Percentiles rank a stretch among this genome's conserved stretches.
phyloP scores from a whole-genome alignment of 257 asterid genomes.

The Jaltomata sinuosa region DNA sequence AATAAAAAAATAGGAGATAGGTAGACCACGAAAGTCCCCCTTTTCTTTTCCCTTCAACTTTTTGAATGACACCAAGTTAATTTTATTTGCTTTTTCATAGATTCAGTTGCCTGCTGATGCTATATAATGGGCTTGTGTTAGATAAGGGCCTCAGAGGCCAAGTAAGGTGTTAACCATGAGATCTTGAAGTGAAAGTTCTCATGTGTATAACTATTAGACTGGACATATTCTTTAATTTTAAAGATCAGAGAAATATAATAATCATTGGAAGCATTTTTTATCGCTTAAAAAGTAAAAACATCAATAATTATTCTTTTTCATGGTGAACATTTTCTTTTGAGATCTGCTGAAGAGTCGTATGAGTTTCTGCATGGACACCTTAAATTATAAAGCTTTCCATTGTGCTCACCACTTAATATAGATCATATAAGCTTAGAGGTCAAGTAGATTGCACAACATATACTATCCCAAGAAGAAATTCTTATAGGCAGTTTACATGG shows the following conservation, averaged over 20 bases:
- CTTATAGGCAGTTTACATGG: background rate
- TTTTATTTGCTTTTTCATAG: background rate
- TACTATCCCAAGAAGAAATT: background rate
- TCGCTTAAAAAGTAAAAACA: background rate
- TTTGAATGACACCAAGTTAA: background rate
- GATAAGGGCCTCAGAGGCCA: background rate
- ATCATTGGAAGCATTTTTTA: background rate
- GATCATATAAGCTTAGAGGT: background rate
- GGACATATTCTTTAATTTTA: background rate
- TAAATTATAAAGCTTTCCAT: background rate
- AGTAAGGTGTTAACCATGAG: background rate
- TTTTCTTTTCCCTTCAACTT: background rate
- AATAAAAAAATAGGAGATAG: too few relatives aligned
- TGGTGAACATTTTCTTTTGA: background rate
- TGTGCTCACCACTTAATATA: background rate
- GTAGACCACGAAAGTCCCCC: background rate
- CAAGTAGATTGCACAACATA: background rate
- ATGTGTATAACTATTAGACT: background rate
- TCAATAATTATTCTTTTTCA: background rate
- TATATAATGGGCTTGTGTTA: background rate
- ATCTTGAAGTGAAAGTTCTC: background rate
- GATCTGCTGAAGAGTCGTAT: background rate
- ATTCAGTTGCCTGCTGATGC: background rate
- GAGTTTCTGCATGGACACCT: background rate
- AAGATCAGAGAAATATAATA: background rate